Evolutionary conservation across 1,284 basidiomycete genomes (phyloP), one percentile per base, ranked within the genome.

Genomic region (Waitea zeae): DNA sequence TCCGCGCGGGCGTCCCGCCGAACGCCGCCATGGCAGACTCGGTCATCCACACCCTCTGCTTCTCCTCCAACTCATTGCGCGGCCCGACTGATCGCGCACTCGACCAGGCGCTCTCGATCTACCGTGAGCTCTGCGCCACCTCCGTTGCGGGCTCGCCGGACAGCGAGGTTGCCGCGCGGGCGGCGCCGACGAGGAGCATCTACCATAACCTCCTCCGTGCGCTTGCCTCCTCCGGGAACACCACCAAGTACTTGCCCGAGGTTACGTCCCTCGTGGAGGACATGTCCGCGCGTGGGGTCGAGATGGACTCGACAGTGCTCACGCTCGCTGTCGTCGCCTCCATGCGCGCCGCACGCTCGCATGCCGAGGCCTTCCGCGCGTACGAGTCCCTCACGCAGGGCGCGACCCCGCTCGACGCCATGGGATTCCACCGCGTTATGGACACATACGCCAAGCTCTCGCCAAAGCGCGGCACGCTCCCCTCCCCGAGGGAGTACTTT

Each of bases 401-500:
- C 53, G 51, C 35, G 58, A 53, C 12, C 50, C 49, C 56, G 3
- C 53, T 87, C 29, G 64, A 72, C 38, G 59, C 63, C 35, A 55
- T 61, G 32, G 72, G 70, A 7, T 83, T 70, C 49, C 50, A 56
- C 12, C 57, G 62, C 19, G 67, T 88, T 36, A 59, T 88, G 33
- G 56, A 67, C 38, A 61, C 65, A 1, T 79, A 82, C 44, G 67
- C 70, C 49, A 57, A 58, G 14, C 57, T 81, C 33, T n/a, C n/a
- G n/a, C 57, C 61, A 14, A 70, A 71, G 41, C 47, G 51, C 22
- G 45, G 56, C 17, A 46, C 47, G 29, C 51, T 67, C 5, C 67
- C 76, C 1, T 65, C 76, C 3, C 60, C 76, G 14, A 62, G 64
- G 28, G 61, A 73, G 31, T 82, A 87, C 47, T 74, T 89, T 50